Conservation (phyloP, 75 land plant species). For the Pinus albicaulis region DNA sequence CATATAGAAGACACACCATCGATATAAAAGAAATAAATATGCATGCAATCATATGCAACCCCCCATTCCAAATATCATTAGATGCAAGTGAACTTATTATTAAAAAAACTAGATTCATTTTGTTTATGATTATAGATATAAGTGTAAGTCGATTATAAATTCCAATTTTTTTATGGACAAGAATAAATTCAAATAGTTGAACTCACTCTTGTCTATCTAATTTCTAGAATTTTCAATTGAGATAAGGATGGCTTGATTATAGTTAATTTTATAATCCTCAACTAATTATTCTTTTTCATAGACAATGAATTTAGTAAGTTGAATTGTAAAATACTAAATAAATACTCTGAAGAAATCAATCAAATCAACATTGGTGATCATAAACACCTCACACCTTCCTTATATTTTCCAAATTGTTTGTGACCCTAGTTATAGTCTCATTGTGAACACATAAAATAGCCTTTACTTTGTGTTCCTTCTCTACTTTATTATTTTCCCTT, state of each 20-base stretch:
- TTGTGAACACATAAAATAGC: constrained; percentile 94
- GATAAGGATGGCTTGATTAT: background rate
- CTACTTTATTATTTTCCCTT: constrained; percentile 62
- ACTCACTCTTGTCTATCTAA: no score
- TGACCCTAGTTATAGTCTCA: constrained; percentile 96
- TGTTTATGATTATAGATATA: background rate
- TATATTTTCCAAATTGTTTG: constrained; percentile 73
- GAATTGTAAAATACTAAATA: no score
- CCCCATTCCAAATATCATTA: background rate
- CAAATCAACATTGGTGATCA: no score
- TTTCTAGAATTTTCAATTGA: no score
- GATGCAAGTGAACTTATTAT: background rate
- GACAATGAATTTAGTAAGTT: no score
- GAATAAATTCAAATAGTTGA: no score
- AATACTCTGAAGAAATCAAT: no score
- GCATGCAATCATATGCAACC: constrained; percentile 63
- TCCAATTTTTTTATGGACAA: no score
- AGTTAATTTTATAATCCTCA: no score
- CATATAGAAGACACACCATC: constrained; percentile 96
- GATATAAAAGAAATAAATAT: constrained; percentile 82
- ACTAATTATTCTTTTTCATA: no score
- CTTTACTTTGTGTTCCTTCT: constrained; percentile 69
- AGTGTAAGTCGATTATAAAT: no score
- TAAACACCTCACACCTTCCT: constrained; percentile 69
- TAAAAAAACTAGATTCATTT: background rate